These are phyloP conservation scores for Neotropicomus parvogracilis DNA, from an alignment of 1,284 basidiomycete species.

Conservation along the genomic window DNA sequence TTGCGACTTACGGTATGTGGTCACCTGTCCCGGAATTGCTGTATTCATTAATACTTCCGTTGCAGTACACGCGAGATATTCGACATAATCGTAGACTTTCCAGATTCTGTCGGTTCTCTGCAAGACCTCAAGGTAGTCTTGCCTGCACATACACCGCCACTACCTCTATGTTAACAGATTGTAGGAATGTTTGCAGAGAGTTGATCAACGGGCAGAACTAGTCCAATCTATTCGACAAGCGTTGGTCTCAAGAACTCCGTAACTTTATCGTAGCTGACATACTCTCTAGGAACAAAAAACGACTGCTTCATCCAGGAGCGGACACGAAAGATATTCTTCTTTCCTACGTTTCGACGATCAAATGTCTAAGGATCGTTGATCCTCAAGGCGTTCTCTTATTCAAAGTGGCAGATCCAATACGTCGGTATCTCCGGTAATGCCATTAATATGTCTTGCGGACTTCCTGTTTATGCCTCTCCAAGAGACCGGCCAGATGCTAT, in stretches of 20 bases:
- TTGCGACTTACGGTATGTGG: slow-evolving; percentile 74
- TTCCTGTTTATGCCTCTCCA: slow-evolving; percentile 3
- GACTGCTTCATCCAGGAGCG: slow-evolving; percentile 93
- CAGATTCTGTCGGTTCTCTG: slow-evolving; percentile 84
- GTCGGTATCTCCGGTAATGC: slow-evolving; percentile 74
- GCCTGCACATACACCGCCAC: neutral
- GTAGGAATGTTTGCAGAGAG: slow-evolving; percentile 73
- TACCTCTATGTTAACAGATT: slow-evolving; percentile 1
- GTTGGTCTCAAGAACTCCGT: slow-evolving; percentile 40
- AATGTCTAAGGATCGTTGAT: slow-evolving; percentile 86
- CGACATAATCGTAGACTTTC: slow-evolving; percentile 93
- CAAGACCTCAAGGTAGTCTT: slow-evolving; percentile 75
- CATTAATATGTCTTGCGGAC: neutral
- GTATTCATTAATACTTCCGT: neutral
- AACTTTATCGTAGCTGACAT: slow-evolving; percentile 5
- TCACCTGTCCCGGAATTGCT: neutral
- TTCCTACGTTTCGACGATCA: slow-evolving; percentile 94
- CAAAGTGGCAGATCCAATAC: slow-evolving; percentile 88
- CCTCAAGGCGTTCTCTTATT: slow-evolving; percentile 89
- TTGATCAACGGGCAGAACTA: slow-evolving; percentile 71
- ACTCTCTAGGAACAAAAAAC: slow-evolving; percentile 66
- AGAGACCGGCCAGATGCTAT: slow-evolving; percentile 90
- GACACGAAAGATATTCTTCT: slow-evolving; percentile 90
- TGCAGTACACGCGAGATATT: slow-evolving; percentile 84
- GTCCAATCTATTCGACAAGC: slow-evolving; percentile 68